Base-by-base conservation (phyloP, 108 stramenopile species). In the Skeletonema costatum region DNA sequence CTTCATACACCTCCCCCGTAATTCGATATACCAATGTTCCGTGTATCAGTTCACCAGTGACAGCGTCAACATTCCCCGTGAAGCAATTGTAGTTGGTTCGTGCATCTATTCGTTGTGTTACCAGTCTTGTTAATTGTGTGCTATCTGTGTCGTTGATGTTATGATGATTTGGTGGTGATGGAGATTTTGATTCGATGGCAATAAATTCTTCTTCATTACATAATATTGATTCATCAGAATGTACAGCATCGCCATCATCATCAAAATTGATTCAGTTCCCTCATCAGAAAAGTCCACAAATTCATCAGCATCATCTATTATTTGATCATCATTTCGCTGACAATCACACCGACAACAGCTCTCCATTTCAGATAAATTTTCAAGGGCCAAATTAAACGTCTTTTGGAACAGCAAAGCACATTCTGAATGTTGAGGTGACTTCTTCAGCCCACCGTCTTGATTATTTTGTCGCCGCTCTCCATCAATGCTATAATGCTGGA, bases 51-150 rank as follows among this genome's bases (percentile, higher is more conserved):
- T 84, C 68, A 10, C 83, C 83, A 12, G 75, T 84, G 16, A 84
- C 16, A 32, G 66, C 78, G 53, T 84, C 83, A 21, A 84, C 66
- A 38, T 64, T 41, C 5, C 83, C 83, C 17, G 78, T 84, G 70
- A 84, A 84, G 48, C 64, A 74, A 21, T 66, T 32, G 53, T 60
- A 33, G 21, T 75, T 68, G 9, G 74, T 75, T 21, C 72, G 61
- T n/a, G 69, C 39, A 21, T 68, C 41, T 10, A 77, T 48, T 19
- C 76, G 60, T 36, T 77, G 76, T 7, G 69, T 70, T 19, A 70
- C 64, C 19, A 64, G 21, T 44, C 56, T 70, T 11, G 76, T 64
- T 16, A 70, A 36, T 14, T 51, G 50, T 51, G 67, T 44, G 21
- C 32, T 64, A n/a, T 59, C 65, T 19, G 50, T 51, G 4, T 2